A percentile compares a stretch with the other conserved stretches of the same genome.
phyloP scores from a whole-genome alignment of 768 basidiomycete genomes.

The Leccinum barrowsii region DNA sequence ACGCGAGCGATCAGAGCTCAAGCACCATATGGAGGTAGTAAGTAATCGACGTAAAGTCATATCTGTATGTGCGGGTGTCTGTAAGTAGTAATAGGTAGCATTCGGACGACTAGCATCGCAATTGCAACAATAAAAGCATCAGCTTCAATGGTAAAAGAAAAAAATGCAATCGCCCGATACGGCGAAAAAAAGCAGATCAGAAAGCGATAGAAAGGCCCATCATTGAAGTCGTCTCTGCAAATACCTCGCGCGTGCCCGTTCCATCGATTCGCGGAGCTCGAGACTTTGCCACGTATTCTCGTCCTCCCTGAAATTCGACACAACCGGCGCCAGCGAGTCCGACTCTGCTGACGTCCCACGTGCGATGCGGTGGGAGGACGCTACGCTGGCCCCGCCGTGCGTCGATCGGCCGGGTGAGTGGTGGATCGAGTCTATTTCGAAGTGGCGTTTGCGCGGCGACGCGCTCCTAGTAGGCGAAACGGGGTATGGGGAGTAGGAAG shows the following conservation, averaged over 20 bases:
- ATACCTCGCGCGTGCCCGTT: slow-evolving; percentile 40
- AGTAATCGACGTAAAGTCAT: slow-evolving; percentile 1
- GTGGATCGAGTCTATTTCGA: slow-evolving; percentile 24
- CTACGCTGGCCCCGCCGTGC: slow-evolving; percentile 9
- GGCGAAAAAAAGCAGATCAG: slow-evolving; percentile 1
- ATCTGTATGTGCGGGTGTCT: neutral
- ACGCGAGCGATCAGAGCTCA: neutral
- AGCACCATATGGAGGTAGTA: neutral
- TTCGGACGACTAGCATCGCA: neutral
- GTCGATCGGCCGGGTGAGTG: slow-evolving; percentile 22
- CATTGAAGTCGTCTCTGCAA: slow-evolving; percentile 17
- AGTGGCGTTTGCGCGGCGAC: slow-evolving; percentile 30
- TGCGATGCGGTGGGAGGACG: slow-evolving; percentile 13
- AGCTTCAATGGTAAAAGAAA: neutral
- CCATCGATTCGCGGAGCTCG: slow-evolving; percentile 68
- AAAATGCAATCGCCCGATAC: neutral
- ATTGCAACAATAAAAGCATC: neutral
- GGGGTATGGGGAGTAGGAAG: slow-evolving; percentile 29
- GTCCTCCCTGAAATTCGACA: slow-evolving; percentile 41
- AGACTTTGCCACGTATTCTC: slow-evolving; percentile 54
- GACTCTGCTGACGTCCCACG: slow-evolving; percentile 38
- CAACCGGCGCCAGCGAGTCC: slow-evolving; percentile 21
- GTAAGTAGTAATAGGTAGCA: neutral
- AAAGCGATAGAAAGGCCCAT: neutral
- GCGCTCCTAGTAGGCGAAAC: slow-evolving; percentile 26